Base-by-base conservation (phyloP, 768 basidiomycete species). In the Phanerochaete carnosa region DNA sequence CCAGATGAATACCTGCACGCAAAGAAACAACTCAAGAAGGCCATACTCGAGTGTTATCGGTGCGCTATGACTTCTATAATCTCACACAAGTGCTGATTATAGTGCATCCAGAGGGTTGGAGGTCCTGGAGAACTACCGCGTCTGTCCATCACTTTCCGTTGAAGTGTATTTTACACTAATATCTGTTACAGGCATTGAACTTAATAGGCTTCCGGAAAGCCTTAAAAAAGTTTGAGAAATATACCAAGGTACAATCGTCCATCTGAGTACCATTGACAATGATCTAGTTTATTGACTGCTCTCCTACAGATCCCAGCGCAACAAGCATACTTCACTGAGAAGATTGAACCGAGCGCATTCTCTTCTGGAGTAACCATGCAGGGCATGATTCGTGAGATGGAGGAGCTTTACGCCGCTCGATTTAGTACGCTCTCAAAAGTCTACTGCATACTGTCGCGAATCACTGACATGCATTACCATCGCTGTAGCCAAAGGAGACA, bases 191-290 rank as follows among this genome's bases (percentile, higher is more conserved):
- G 88, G 85, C 90, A 47, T 74, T 98, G 43, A 98, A 99, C 71
- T 73, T 94, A 11, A 91, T 92, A 0, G 97, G 96, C 1, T 94
- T 97, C 71, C 80, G 90, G 28, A 94, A 94, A 70, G 87, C 87
- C 0, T 70, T 94, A 59, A 94, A 90, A 74, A 94, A 94, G 71
- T 94, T 92, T 63, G 90, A 89, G 68, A 95, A 92, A 70, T 74
- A 82, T 3, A 89, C 93, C 15, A 85, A 81, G 72, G 88, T 89
- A 66, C 8, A 70, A 61, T 16, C n/a, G n/a, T 3, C 29, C 32
- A 47, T 51, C 37, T 26, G 29, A 45, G 25, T 11, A 45, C 50
- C 12, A 26, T 7, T 9, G 4, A 45, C 52, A 30, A 12, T n/a
- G 35, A 33, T n/a, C n/a, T n/a, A 37, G 35, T 51, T 30, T 30